Conservation (phyloP, 1,284 basidiomycete genomes). For the Rhizoctonia solani region DNA sequence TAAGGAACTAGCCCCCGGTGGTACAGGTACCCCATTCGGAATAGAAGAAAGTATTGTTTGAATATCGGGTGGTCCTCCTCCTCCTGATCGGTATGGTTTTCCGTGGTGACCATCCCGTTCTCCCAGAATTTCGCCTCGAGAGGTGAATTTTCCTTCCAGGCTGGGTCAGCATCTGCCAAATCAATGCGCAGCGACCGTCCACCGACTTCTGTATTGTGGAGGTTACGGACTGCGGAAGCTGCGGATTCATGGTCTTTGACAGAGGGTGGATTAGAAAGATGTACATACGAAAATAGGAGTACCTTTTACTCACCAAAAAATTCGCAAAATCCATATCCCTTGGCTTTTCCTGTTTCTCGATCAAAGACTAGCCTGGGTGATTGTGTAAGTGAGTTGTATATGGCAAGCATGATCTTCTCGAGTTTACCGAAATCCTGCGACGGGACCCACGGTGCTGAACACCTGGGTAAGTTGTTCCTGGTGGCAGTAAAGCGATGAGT, state of each 20-base stretch:
- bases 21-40: constrained; percentile 78
- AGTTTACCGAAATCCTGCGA: constrained; percentile 80
- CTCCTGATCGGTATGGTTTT: constrained; percentile 22
- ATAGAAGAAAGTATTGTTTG: constrained; percentile 59
- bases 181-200: constrained; percentile 86
- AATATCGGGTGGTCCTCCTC: constrained; percentile 38
- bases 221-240: constrained; percentile 80
- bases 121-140: constrained; percentile 68
- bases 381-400: not conserved
- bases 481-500: not conserved
- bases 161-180: constrained; percentile 65
- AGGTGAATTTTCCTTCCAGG: constrained; percentile 67
- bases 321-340: constrained; percentile 97
- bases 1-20: constrained; percentile 74
- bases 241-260: constrained; percentile 87
- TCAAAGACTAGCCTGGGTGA: constrained; percentile 86
- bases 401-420: no score
- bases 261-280: not conserved
- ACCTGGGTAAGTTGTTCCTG: constrained; percentile 81
- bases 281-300: constrained; percentile 16
- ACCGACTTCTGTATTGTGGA: constrained; percentile 80
- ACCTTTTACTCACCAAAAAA: constrained; percentile 73
- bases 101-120: constrained; percentile 55
- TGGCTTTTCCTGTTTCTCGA: constrained; percentile 91
- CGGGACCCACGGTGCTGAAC: constrained; percentile 84